Evolutionary conservation across 2,329 filamentous ascomycete genomes (phyloP).

Genomic region (Trichothecium sympodiale): DNA sequence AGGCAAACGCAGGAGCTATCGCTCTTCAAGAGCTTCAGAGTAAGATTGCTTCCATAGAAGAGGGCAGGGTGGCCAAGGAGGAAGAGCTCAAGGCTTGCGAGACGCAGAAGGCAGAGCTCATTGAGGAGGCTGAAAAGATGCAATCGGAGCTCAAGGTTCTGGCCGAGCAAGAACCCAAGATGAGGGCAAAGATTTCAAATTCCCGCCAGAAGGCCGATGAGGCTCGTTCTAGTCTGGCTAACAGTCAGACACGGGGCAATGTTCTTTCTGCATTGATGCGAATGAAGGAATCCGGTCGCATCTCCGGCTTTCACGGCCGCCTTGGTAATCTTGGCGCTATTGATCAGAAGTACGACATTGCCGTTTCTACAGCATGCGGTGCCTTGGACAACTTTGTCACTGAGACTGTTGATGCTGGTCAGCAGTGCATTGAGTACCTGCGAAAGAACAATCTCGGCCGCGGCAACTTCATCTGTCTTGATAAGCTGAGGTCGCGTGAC

Average conservation of each 20-base stretch:
- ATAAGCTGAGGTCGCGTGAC: constrained; percentile 72
- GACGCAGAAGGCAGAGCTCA: constrained; percentile 57
- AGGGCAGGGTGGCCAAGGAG: constrained; percentile 59
- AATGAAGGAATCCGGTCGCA: constrained; percentile 88
- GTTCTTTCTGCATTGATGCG: constrained; percentile 88
- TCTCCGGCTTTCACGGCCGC: constrained; percentile 92
- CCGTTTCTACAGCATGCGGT: constrained; percentile 94
- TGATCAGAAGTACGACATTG: constrained; percentile 87
- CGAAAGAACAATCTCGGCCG: constrained; percentile 95
- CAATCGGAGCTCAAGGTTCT: constrained; percentile 64
- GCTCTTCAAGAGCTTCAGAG: constrained; percentile 73
- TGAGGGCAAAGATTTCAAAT: constrained; percentile 76
- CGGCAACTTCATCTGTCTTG: constrained; percentile 92
- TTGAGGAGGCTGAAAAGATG: constrained; percentile 63
- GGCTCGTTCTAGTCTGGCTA: constrained; percentile 78
- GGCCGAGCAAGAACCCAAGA: constrained; percentile 64
- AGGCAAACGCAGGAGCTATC: constrained; percentile 75
- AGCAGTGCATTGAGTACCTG: constrained; percentile 96
- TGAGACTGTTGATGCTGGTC: constrained; percentile 87
- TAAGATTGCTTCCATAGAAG: constrained; percentile 65
- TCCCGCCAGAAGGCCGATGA: constrained; percentile 93
- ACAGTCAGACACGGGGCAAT: constrained; percentile 84
- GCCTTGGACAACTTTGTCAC: constrained; percentile 93
- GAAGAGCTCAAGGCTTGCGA: constrained; percentile 68
- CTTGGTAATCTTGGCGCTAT: constrained; percentile 91